Conservation (phyloP, 163 green algal genomes). For the Coccomyxa subellipsoidea region DNA sequence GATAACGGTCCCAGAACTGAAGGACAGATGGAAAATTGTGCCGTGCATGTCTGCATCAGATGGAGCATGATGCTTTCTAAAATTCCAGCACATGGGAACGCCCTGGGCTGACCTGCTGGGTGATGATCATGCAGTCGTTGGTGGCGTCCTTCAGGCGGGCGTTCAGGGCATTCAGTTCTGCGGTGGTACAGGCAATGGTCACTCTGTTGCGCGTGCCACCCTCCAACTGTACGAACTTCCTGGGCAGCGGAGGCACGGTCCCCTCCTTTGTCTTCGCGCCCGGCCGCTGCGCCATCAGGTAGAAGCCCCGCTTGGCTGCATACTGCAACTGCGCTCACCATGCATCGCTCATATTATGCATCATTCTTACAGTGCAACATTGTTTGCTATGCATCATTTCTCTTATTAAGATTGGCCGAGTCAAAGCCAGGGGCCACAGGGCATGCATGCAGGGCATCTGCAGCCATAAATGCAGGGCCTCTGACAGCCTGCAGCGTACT, state of each 20-base stretch:
- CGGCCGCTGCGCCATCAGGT: constrained; percentile 27
- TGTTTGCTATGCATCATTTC: no score
- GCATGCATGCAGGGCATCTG: not conserved
- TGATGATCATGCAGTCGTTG: constrained; percentile 82
- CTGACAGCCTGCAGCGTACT: not conserved
- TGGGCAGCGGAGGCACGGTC: constrained; percentile 5
- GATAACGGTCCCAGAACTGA: no score
- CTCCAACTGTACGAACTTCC: constrained; percentile 38
- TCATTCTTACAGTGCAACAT: not conserved
- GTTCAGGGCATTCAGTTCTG: constrained; percentile 84
- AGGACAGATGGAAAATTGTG: no score
- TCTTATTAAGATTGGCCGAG: no score
- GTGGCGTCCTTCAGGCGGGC: constrained; percentile 66
- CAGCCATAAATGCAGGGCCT: not conserved
- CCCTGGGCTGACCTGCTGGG: constrained; percentile 55
- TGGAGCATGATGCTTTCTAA: no score
- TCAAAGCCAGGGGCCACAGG: not conserved
- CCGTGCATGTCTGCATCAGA: no score
- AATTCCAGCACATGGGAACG: no score
- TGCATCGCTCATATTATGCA: no score
- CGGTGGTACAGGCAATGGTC: constrained; percentile 49
- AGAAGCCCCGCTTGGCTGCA: constrained; percentile 61
- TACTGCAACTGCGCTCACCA: constrained; percentile 59
- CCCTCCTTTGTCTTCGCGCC: not conserved
- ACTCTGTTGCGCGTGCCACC: constrained; percentile 7